Conservation (phyloP, 345 rosid genomes). For the Theobroma cacao region DNA sequence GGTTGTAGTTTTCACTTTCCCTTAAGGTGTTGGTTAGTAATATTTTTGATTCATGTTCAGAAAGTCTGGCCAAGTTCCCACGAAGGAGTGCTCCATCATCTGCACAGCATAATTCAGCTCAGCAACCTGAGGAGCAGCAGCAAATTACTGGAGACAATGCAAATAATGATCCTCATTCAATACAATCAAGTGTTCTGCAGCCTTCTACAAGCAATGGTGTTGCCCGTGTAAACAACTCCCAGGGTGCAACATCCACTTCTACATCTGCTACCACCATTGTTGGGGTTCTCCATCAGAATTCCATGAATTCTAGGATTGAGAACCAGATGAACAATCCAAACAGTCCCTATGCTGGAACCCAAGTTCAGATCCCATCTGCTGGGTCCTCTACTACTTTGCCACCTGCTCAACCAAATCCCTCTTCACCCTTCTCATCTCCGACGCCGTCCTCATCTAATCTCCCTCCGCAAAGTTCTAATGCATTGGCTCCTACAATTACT, state of each 20-base stretch:
- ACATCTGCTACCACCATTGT: conserved; percentile 41
- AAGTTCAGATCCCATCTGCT: conserved; percentile 48
- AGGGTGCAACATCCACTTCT: conserved; percentile 28
- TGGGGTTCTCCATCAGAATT: conserved; percentile 52
- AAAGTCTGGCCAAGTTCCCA: conserved; percentile 61
- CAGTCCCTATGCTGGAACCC: conserved; percentile 45
- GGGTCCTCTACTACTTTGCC: conserved; percentile 49
- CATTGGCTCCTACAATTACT: conserved; percentile 13
- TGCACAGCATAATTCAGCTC: conserved; percentile 24
- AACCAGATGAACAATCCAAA: conserved; percentile 36
- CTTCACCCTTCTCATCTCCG: conserved; percentile 45
- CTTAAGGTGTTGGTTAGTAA: neutral
- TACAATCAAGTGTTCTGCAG: conserved; percentile 35
- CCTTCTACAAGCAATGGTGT: conserved; percentile 33
- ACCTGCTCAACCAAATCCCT: conserved; percentile 35
- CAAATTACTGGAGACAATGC: conserved; percentile 9
- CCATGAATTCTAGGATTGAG: conserved; percentile 56
- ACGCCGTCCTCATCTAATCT: conserved; percentile 45
- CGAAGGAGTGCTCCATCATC: conserved; percentile 36
- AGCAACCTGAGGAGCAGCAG: conserved; percentile 24
- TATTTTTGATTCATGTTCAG: conserved; percentile 28
- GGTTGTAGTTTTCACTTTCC: neutral
- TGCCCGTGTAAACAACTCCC: conserved; percentile 35
- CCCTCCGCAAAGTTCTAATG: conserved; percentile 33
- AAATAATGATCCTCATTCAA: conserved; percentile 26